Evolutionary conservation across 2,329 filamentous ascomycete species (phyloP), one percentile per base, ranked within the genome.

Genomic region (Colletotrichum eleusines): DNA sequence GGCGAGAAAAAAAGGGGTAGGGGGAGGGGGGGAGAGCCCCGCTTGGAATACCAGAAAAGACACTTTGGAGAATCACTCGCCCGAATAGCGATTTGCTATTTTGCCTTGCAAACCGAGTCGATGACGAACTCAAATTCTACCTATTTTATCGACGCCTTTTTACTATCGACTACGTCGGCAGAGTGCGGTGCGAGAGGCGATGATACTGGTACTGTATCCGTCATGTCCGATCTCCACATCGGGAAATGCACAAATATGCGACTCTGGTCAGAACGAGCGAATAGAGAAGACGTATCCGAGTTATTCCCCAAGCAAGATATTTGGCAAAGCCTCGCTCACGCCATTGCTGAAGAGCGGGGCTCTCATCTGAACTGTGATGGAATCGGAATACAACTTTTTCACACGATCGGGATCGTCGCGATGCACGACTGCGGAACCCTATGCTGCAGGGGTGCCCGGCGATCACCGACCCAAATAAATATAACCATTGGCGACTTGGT

Each of bases 361-460:
- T 38, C 12, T 14, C 33, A 6, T 20, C 31, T 23, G 14, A 9
- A 42, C 35, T 3, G 35, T 2, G 26, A 31, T 59, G 55, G 18
- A 31, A 28, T 44, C 31, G n/a, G 54, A 33, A 64, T 57, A 31
- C 26, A 35, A 38, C 31, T 40, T 48, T n/a, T 23, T 51, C 8
- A 38, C 60, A 69, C 54, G 16, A 61, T 35, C 28, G 23, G 42
- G 26, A 60, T 44, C 53, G 40, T 20, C 51, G 40, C 33, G 11
- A 23, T 23, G 16, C 48, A 28, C 28, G 51, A 31, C 50, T 38
- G 53, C 59, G 31, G 64, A 50, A 68, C n/a, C 50, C 55, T 26
- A 46, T 14, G 20, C n/a, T 58, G 40, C 66, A 65, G 61, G 70
- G 70, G 28, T 70, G 23, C 35, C 55, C 42, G 46, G 58, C 42